Base-by-base conservation (phyloP, 306 rosid genomes). In the Casuarina cunninghamiana region DNA sequence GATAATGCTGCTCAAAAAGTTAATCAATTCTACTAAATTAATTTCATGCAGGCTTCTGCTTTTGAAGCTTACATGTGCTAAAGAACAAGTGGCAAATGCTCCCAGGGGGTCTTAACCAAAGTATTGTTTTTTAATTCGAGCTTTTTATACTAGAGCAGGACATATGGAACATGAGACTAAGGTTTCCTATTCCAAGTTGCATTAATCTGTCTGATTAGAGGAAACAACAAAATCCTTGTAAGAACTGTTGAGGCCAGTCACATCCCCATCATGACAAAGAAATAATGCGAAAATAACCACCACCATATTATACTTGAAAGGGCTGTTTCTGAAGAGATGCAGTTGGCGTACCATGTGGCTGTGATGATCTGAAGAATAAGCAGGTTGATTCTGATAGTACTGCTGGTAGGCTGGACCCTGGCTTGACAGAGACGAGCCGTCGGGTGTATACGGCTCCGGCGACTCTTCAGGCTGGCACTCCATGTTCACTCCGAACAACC, bases 401-500 rank as follows among this genome's bases (percentile, higher is more conserved):
- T 74, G 83, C n/a, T 78, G 84, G 37, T 43, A 79, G 13, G 82
- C 48, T 58, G 88, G 83, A 80, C 74, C 87, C 45, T 82, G 90
- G 51, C 85, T 77, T 53, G 93, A 79, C 76, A 85, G 7, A 77
- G 79, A 80, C 5, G 91, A 88, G 54, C 75, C 80, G 73, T 78
- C 83, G 1, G 91, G 86, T 54, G 78, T 80, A 3, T 88, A 89
- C 45, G 92, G 88, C 76, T 88, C 92, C 12, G 93, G 78, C 48
- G 82, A 79, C 48, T 76, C 44, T 39, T 83, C 82, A 6, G 89
- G 41, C 80, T 96, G 94, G 85, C 91, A 96, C 83, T 93, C 97
- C 91, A 96, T 78, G 90, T 93, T 84, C 72, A 96, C 99, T 11
- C 99, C 99, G 53, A 96, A 96, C 13, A 96, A 81, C 90, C 99